Evolutionary conservation across 2,329 filamentous ascomycete species (phyloP).

Genomic region (Claviceps capensis): DNA sequence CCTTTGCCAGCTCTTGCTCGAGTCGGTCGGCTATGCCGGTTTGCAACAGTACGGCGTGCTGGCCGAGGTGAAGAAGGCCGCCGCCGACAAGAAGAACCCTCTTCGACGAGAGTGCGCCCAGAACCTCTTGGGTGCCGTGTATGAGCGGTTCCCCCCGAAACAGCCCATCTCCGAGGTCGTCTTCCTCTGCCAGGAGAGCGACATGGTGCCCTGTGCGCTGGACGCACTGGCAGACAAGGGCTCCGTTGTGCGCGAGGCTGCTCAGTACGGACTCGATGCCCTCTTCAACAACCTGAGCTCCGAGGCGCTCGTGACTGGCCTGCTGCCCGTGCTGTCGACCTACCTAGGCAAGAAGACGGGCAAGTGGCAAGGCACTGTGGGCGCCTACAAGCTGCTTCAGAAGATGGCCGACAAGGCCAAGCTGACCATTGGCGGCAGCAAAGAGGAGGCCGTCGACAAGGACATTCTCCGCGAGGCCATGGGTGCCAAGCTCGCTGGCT

Average conservation of each 20-base stretch:
- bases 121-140: conserved; percentile 85
- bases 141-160: conserved; percentile 72
- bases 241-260: conserved; percentile 73
- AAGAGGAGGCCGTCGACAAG: conserved; percentile 76
- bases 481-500: conserved; percentile 70
- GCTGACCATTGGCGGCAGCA: conserved; percentile 61
- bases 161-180: conserved; percentile 69
- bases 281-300: conserved; percentile 67
- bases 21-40: conserved; percentile 38
- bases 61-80: conserved; percentile 54
- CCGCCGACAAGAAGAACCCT: conserved; percentile 85
- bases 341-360: conserved; percentile 76
- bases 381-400: conserved; percentile 70
- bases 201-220: conserved; percentile 57
- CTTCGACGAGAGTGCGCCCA: conserved; percentile 79
- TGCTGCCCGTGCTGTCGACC: conserved; percentile 59
- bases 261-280: conserved; percentile 87
- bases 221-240: conserved; percentile 87
- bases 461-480: conserved; percentile 82
- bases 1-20: conserved; percentile 45
- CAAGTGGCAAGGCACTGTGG: conserved; percentile 95
- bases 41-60: conserved; percentile 40
- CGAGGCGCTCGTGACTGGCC: conserved; percentile 70
- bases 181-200: conserved; percentile 69
- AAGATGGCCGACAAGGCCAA: conserved; percentile 93